A percentile compares a stretch with the other conserved stretches of the same genome.
phyloP scores from a whole-genome alignment of 805 yeast genomes.

The Teunomyces kruisii region DNA sequence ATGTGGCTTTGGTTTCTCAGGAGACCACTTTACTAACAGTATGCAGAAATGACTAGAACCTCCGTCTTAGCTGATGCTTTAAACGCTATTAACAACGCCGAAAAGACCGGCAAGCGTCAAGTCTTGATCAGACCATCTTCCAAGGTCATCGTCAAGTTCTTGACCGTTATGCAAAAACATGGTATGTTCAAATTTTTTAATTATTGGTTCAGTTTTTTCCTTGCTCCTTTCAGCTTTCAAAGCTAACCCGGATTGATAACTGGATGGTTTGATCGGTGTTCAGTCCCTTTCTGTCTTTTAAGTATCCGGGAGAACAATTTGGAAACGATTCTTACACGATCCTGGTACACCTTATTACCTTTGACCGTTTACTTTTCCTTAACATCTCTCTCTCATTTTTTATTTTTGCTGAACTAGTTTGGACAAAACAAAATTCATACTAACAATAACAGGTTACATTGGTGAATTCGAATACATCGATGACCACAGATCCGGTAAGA shows the following conservation, averaged over 20 bases:
- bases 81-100: slow-evolving; percentile 98
- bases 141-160: slow-evolving; percentile 95
- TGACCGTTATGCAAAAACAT: slow-evolving; percentile 96
- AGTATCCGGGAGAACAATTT: slow-evolving; percentile 83
- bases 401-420: background rate
- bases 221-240: background rate
- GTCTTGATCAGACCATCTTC: slow-evolving; percentile 97
- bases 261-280: slow-evolving; percentile 89
- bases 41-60: slow-evolving; percentile 78
- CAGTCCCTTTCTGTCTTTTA: slow-evolving; percentile 97
- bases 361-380: slow-evolving; percentile 68
- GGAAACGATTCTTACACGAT: slow-evolving; percentile 72
- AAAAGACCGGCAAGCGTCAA: slow-evolving; percentile 98
- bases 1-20: slow-evolving; percentile 26
- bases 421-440: slow-evolving; percentile 12
- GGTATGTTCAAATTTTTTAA: slow-evolving; percentile 40
- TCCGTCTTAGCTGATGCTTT: slow-evolving; percentile 98
- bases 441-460: slow-evolving; percentile 58
- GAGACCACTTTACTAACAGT: slow-evolving; percentile 8
- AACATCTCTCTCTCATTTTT: slow-evolving; percentile 34
- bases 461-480: slow-evolving; percentile 98
- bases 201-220: background rate
- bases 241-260: slow-evolving; percentile 88
- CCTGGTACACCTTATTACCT: slow-evolving; percentile 33
- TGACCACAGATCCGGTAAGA: slow-evolving; percentile 98